Conservation (phyloP, 2,329 filamentous ascomycete species). For the Ascocoryne sarcoides region DNA sequence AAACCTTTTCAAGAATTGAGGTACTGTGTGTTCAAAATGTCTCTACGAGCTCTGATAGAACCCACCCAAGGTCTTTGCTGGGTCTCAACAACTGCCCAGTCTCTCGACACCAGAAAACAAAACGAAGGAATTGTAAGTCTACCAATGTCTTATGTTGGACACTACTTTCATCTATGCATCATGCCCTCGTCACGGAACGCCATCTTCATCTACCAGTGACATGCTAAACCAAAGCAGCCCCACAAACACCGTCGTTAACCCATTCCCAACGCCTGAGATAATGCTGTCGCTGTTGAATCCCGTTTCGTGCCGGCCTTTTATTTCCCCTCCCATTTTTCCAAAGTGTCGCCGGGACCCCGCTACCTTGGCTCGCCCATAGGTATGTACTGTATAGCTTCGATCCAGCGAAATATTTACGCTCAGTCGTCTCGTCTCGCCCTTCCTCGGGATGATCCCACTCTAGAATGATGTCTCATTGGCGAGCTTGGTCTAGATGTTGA, state of each 20-base stretch:
- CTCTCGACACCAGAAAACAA: neutral
- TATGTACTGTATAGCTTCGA: slow-evolving; percentile 1
- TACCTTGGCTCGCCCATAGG: slow-evolving; percentile 2
- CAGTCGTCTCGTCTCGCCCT: slow-evolving; percentile 32
- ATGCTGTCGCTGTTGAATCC: slow-evolving; percentile 7
- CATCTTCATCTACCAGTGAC: slow-evolving; percentile 3
- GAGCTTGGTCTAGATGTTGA: slow-evolving; percentile 45
- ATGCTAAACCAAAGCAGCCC: slow-evolving; percentile 6
- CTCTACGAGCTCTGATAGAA: neutral
- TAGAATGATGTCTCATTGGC: slow-evolving; percentile 35
- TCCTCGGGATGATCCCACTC: slow-evolving; percentile 31
- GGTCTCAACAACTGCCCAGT: neutral
- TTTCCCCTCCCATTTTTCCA: slow-evolving; percentile 1
- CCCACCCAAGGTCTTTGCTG: neutral
- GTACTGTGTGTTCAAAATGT: no score
- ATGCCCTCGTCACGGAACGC: slow-evolving; percentile 2
- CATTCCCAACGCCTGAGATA: slow-evolving; percentile 10
- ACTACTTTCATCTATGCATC: slow-evolving; percentile 4
- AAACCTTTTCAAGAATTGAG: no score
- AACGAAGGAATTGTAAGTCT: neutral
- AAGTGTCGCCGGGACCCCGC: slow-evolving; percentile 6
- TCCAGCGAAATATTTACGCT: slow-evolving; percentile 1
- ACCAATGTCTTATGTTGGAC: neutral
- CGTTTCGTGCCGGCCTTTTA: neutral
- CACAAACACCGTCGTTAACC: slow-evolving; percentile 5